A percentile compares a stretch with the other conserved stretches of the same genome.
phyloP scores from a whole-genome alignment of 2,329 filamentous ascomycete genomes.

The Fusarium torulosum region DNA sequence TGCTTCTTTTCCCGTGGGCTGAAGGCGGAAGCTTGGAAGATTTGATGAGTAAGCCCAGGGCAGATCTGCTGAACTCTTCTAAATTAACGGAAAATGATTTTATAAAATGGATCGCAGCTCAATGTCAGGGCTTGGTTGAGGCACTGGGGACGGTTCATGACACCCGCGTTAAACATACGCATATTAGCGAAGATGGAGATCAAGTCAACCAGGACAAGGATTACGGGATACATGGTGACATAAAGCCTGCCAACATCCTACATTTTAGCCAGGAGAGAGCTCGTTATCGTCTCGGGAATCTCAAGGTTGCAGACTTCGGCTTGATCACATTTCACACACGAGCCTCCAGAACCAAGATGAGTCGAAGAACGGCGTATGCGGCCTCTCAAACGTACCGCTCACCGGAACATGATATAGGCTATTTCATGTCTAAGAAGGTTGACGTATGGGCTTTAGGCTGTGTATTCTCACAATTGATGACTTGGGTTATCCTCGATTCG shows the following conservation, averaged over 20 bases:
- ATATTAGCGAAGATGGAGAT: rapidly evolving
- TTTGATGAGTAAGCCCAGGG: neutral
- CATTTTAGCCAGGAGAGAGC: neutral
- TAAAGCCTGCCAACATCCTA: conserved; percentile 9
- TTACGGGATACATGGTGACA: conserved; percentile 1
- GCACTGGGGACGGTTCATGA: neutral
- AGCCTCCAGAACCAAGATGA: neutral
- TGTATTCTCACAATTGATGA: conserved; percentile 5
- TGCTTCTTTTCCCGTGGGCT: conserved; percentile 18
- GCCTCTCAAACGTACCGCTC: neutral
- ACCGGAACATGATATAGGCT: neutral
- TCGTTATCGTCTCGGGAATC: neutral
- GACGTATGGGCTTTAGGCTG: conserved; percentile 19
- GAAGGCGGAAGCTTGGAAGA: neutral
- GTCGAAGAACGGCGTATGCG: rapidly evolving
- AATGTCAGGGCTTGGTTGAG: neutral
- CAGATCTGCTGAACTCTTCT: neutral
- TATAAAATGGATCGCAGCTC: neutral
- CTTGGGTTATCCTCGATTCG: neutral
- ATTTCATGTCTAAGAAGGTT: neutral
- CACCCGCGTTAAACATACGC: neutral
- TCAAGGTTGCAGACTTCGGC: conserved; percentile 13
- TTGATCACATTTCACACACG: neutral
- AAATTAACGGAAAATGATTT: neutral
- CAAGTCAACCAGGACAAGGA: neutral